phyloP scores from a whole-genome alignment of 2,329 filamentous ascomycete genomes.

The Penicillium polonicum region DNA sequence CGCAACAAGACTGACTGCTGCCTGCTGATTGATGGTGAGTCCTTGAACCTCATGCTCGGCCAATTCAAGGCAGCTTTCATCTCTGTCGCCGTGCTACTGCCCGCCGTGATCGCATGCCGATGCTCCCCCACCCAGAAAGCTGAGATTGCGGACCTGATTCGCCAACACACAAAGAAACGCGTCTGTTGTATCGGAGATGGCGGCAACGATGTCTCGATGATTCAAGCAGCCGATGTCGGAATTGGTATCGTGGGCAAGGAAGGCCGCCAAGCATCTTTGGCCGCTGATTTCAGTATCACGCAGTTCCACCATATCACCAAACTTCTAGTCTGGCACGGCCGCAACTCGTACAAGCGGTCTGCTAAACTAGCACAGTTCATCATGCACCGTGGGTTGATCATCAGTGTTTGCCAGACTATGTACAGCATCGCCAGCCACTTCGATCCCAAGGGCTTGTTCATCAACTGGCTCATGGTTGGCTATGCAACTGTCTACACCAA shows the following conservation, averaged over 20 bases:
- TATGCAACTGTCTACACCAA: slow-evolving; percentile 97
- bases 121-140: slow-evolving; percentile 98
- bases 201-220: slow-evolving; percentile 98
- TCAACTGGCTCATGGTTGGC: slow-evolving; percentile 93
- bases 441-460: slow-evolving; percentile 91
- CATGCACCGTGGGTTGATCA: slow-evolving; percentile 94
- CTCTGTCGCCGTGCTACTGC: slow-evolving; percentile 78
- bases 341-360: slow-evolving; percentile 93
- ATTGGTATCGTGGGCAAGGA: slow-evolving; percentile 98
- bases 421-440: slow-evolving; percentile 92
- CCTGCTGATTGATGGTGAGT: slow-evolving; percentile 92
- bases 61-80: slow-evolving; percentile 86
- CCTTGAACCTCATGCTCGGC: slow-evolving; percentile 75
- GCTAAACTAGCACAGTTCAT: slow-evolving; percentile 97
- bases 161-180: slow-evolving; percentile 86
- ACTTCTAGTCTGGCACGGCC: slow-evolving; percentile 96
- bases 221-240: slow-evolving; percentile 95
- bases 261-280: slow-evolving; percentile 88
- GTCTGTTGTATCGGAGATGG: slow-evolving; percentile 98
- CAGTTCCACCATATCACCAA: slow-evolving; percentile 96
- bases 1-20: slow-evolving; percentile 82
- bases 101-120: slow-evolving; percentile 91
- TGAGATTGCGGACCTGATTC: slow-evolving; percentile 86
- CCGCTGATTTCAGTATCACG: slow-evolving; percentile 93
- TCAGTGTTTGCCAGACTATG: slow-evolving; percentile 94